Evolutionary conservation across 176 grass and related monocot species (phyloP).

Genomic region (Themeda triandra): DNA sequence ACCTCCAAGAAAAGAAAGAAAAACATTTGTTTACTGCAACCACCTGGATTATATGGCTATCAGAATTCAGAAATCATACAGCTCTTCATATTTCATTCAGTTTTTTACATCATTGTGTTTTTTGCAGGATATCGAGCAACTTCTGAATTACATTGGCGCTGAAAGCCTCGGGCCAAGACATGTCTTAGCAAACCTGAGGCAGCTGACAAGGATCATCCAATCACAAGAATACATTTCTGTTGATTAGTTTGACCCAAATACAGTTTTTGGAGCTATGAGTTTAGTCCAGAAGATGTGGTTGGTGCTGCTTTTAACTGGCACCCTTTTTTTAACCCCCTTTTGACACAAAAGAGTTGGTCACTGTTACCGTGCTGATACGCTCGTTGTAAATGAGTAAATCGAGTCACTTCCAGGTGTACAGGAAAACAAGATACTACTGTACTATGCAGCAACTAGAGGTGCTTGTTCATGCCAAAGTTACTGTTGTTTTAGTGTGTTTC

Average conservation of each 20-base stretch:
- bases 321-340: not conserved
- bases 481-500: not conserved
- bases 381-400: slow-evolving; percentile 20
- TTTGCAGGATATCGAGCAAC: slow-evolving; percentile 77
- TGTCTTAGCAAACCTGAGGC: slow-evolving; percentile 90
- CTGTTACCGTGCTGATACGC: not conserved
- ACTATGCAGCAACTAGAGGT: not conserved
- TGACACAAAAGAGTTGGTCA: not conserved
- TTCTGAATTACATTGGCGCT: slow-evolving; percentile 77
- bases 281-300: slow-evolving; percentile 16
- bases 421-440: not conserved
- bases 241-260: slow-evolving; percentile 4
- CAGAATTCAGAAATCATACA: not conserved
- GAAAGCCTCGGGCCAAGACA: slow-evolving; percentile 89
- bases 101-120: not conserved
- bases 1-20: not conserved
- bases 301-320: slow-evolving; percentile 39
- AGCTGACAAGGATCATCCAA: slow-evolving; percentile 69
- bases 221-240: slow-evolving; percentile 58
- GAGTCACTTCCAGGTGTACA: slow-evolving; percentile 23
- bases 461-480: not conserved
- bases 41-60: not conserved
- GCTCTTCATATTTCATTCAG: not conserved
- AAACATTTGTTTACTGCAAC: not conserved
- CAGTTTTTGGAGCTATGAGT: slow-evolving; percentile 23